Conservation (phyloP, 441 rosid species). For the Croton laevigatus region DNA sequence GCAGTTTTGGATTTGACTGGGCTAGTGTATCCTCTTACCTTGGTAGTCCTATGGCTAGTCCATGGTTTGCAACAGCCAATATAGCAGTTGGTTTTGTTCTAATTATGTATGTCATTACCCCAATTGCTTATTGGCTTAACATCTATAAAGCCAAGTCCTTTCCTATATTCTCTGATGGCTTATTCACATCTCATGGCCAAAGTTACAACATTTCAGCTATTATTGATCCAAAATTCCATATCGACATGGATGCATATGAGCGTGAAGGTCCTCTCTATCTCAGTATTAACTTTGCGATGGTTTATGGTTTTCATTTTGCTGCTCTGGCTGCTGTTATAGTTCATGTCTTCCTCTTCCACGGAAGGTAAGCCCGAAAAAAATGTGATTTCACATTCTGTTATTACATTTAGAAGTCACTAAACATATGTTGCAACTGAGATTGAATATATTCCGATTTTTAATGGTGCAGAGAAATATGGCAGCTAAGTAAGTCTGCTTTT, state of each 20-base stretch:
- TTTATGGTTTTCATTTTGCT: slow-evolving; percentile 83
- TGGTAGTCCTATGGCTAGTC: slow-evolving; percentile 97
- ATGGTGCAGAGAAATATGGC: slow-evolving; percentile 72
- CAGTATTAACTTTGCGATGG: slow-evolving; percentile 72
- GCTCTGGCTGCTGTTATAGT: slow-evolving; percentile 74
- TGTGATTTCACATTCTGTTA: background rate
- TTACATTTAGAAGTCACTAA: background rate
- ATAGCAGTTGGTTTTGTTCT: slow-evolving; percentile 66
- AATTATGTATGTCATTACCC: slow-evolving; percentile 67
- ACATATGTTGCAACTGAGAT: background rate
- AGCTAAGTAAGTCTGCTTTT: slow-evolving; percentile 66
- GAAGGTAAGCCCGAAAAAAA: slow-evolving; percentile 40
- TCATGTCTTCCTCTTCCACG: slow-evolving; percentile 81
- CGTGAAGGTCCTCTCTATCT: slow-evolving; percentile 77
- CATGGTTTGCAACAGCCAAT: slow-evolving; percentile 96
- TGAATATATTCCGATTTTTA: background rate
- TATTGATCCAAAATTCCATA: slow-evolving; percentile 65
- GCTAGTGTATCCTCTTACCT: slow-evolving; percentile 82
- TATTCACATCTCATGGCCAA: slow-evolving; percentile 68
- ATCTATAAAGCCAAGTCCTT: slow-evolving; percentile 74
- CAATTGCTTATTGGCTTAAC: slow-evolving; percentile 65
- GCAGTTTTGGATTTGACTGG: slow-evolving; percentile 78
- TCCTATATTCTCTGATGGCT: slow-evolving; percentile 72
- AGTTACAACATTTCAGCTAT: slow-evolving; percentile 72
- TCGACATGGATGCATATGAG: slow-evolving; percentile 65